Conservation (phyloP, 179 eudicot species). For the Kewa caespitosa region DNA sequence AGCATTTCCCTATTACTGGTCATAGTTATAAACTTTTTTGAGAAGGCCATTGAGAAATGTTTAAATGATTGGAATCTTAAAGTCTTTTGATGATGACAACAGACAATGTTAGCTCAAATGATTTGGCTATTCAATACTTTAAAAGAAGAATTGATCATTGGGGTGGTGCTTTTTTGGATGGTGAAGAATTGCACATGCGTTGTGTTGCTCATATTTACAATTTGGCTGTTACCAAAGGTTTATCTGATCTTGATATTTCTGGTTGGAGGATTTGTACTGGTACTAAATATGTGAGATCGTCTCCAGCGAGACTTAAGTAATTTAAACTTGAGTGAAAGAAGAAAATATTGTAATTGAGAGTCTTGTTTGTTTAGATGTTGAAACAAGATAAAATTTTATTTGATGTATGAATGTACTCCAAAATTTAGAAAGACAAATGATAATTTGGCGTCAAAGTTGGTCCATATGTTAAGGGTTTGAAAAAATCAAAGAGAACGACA, state of each 20-base stretch:
- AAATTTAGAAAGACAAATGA: slow-evolving; percentile 21
- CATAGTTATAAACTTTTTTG: slow-evolving; percentile 20
- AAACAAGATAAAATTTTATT: slow-evolving; percentile 22
- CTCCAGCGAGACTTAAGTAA: slow-evolving; percentile 18
- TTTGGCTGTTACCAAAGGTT: slow-evolving; percentile 6
- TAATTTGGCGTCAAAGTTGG: background rate
- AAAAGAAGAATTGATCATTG: slow-evolving; percentile 8
- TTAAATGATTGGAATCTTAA: slow-evolving; percentile 21
- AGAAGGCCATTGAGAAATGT: slow-evolving; percentile 16
- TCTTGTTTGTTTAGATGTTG: slow-evolving; percentile 18
- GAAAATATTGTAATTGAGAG: slow-evolving; percentile 4
- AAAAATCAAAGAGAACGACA: background rate
- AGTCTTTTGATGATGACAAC: slow-evolving; percentile 17
- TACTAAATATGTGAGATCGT: slow-evolving; percentile 20
- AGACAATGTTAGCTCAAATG: slow-evolving; percentile 34
- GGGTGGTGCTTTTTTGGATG: background rate
- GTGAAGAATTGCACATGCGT: slow-evolving; percentile 21
- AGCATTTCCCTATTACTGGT: slow-evolving; percentile 17
- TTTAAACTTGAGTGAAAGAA: slow-evolving; percentile 19
- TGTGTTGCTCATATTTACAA: slow-evolving; percentile 20
- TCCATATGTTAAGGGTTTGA: background rate
- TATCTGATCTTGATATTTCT: background rate
- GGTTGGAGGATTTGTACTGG: background rate
- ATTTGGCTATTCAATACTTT: slow-evolving; percentile 19
- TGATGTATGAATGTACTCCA: slow-evolving; percentile 8